Evolutionary conservation across 176 grass and related monocot species (phyloP).

Genomic region (Zizania latifolia): DNA sequence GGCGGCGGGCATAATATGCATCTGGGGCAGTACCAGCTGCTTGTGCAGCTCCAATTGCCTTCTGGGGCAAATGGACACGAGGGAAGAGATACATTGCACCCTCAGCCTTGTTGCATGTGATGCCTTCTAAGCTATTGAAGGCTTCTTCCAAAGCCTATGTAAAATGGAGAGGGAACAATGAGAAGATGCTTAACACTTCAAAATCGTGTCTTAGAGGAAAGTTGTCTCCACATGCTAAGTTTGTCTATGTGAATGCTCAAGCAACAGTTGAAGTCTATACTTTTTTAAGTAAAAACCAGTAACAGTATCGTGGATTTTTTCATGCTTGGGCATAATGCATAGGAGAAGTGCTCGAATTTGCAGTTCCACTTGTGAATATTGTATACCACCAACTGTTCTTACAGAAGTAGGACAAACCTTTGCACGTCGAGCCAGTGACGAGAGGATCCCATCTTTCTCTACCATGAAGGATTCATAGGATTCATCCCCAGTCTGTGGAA

Average conservation of each 20-base stretch:
- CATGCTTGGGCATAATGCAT: neutral
- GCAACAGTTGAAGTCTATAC: too few species aligned
- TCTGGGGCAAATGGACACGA: constrained; percentile 62
- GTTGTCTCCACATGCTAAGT: neutral
- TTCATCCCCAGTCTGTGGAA: constrained; percentile 80
- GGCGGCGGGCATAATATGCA: constrained; percentile 65
- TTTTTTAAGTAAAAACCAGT: too few species aligned
- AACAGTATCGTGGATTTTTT: neutral
- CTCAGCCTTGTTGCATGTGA: constrained; percentile 92
- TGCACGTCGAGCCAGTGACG: constrained; percentile 72
- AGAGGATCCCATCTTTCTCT: constrained; percentile 78
- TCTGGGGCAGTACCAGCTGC: constrained; percentile 59
- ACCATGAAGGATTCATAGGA: constrained; percentile 75
- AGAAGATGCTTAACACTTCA: neutral
- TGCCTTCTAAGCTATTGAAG: constrained; percentile 83
- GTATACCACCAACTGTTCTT: neutral
- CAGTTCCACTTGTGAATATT: neutral
- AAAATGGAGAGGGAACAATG: constrained; percentile 8
- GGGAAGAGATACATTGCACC: constrained; percentile 99
- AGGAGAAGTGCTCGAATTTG: neutral
- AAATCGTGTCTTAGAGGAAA: neutral
- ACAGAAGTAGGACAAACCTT: constrained; percentile 48
- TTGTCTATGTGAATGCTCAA: neutral
- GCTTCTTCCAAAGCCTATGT: constrained; percentile 87
- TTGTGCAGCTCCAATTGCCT: constrained; percentile 67